phyloP scores from a whole-genome alignment of 495 filamentous ascomycete genomes.

The Penicillium parvum region DNA sequence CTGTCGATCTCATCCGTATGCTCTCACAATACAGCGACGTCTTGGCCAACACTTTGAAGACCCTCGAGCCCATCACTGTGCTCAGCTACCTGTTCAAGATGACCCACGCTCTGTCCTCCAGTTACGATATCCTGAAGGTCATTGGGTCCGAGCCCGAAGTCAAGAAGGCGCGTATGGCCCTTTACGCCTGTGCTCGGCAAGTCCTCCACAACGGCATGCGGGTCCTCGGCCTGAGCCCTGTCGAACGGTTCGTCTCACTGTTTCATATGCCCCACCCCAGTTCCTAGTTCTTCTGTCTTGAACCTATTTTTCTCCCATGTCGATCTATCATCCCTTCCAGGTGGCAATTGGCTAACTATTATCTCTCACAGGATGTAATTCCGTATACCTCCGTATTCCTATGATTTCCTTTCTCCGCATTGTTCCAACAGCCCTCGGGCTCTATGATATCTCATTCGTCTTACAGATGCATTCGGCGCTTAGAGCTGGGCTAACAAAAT shows the following conservation, averaged over 20 bases:
- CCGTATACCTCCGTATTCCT: too few species aligned
- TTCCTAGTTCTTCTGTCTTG: too few species aligned
- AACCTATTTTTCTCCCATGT: too few species aligned
- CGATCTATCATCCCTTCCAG: too few species aligned
- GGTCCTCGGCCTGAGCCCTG: slow-evolving; percentile 72
- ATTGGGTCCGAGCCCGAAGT: slow-evolving; percentile 67
- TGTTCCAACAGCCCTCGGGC: slow-evolving; percentile 1
- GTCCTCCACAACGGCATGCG: slow-evolving; percentile 83
- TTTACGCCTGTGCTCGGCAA: slow-evolving; percentile 74
- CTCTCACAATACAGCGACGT: slow-evolving; percentile 62
- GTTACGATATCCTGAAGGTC: slow-evolving; percentile 77
- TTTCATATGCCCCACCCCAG: too few species aligned
- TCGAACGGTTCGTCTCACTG: slow-evolving; percentile 50
- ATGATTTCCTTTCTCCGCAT: neutral
- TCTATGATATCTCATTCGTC: slow-evolving; percentile 7
- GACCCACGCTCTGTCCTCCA: slow-evolving; percentile 78
- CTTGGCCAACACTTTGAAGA: slow-evolving; percentile 56
- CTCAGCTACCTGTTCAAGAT: slow-evolving; percentile 84
- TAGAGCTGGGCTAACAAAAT: slow-evolving; percentile 17
- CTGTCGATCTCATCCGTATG: slow-evolving; percentile 54
- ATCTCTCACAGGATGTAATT: slow-evolving; percentile 26
- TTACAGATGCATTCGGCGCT: slow-evolving; percentile 22
- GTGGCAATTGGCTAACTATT: too few species aligned
- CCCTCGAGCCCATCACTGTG: slow-evolving; percentile 62
- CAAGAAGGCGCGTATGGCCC: slow-evolving; percentile 72